Conservation (phyloP, 805 yeast species). For the Hyphopichia homilentoma region DNA sequence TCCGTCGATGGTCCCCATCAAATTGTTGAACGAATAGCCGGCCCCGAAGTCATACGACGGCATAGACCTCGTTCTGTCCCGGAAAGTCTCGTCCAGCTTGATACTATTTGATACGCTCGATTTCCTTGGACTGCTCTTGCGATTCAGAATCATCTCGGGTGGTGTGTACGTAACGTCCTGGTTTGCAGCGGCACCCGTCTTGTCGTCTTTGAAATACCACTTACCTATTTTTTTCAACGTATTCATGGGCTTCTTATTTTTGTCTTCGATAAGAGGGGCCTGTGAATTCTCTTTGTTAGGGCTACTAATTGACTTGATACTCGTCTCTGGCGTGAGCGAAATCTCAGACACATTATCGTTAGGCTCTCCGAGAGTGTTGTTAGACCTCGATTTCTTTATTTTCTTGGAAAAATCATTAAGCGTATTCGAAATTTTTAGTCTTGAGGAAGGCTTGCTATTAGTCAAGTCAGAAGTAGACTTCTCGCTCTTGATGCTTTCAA, state of each 20-base stretch:
- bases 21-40: too few relatives aligned
- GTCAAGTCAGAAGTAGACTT: not conserved
- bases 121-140: constrained; percentile 40
- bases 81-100: too few relatives aligned
- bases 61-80: too few relatives aligned
- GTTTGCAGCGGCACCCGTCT: constrained; percentile 2
- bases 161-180: constrained; percentile 32
- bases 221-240: constrained; percentile 60
- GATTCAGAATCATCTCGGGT: constrained; percentile 66
- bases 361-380: not conserved
- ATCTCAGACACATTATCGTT: not conserved
- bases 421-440: constrained; percentile 17
- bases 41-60: constrained; percentile 23
- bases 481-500: not conserved
- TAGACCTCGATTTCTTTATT: constrained; percentile 13
- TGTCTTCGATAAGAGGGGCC: constrained; percentile 1
- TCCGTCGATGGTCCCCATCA: too few relatives aligned
- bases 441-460: constrained; percentile 5
- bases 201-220: constrained; percentile 59
- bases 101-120: constrained; percentile 3
- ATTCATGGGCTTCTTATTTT: constrained; percentile 15
- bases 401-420: constrained; percentile 22
- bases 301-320: not conserved
- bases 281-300: not conserved
- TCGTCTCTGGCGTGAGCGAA: not conserved